Percentiles rank a stretch among this genome's conserved stretches.
These are phyloP conservation scores for Albatrellus ellisii DNA, from an alignment of 768 basidiomycete species.

Conservation along the genomic window DNA sequence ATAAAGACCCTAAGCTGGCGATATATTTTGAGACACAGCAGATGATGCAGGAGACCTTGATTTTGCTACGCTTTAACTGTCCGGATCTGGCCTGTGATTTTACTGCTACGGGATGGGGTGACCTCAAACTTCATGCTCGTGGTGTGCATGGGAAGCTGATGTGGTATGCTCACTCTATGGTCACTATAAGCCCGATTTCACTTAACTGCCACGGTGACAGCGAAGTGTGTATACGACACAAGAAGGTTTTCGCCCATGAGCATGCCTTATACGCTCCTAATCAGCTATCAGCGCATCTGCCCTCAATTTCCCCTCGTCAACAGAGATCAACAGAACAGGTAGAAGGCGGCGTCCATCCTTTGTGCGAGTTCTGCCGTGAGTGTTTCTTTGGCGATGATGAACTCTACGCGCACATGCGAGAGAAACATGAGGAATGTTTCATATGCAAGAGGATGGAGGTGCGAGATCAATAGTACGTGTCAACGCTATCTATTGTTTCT, in stretches of 20 bases:
- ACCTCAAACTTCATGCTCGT: conserved; percentile 76
- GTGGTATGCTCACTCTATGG: conserved; percentile 43
- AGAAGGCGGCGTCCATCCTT: conserved; percentile 63
- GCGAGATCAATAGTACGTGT: conserved; percentile 73
- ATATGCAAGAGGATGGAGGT: conserved; percentile 78
- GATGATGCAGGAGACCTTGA: conserved; percentile 91
- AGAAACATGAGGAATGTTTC: conserved; percentile 93
- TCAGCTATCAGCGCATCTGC: conserved; percentile 60
- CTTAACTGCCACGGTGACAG: conserved; percentile 23
- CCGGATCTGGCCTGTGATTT: conserved; percentile 76
- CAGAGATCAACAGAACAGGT: conserved; percentile 36
- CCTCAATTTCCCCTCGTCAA: conserved; percentile 39
- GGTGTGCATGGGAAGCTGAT: conserved; percentile 63
- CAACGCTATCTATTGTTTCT: not conserved
- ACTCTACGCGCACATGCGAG: conserved; percentile 86
- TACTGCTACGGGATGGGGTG: conserved; percentile 78
- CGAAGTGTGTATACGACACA: conserved; percentile 76
- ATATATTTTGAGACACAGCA: conserved; percentile 83
- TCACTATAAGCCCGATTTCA: not conserved
- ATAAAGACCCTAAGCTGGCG: conserved; percentile 59
- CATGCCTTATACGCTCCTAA: conserved; percentile 69
- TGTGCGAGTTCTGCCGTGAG: conserved; percentile 85
- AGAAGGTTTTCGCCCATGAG: conserved; percentile 95
- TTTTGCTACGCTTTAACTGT: conserved; percentile 91
- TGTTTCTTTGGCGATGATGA: conserved; percentile 92